Evolutionary conservation across 148 eudicot genomes (phyloP), one percentile per base, ranked within the genome.

Genomic region (Vaccinium corymbosum): DNA sequence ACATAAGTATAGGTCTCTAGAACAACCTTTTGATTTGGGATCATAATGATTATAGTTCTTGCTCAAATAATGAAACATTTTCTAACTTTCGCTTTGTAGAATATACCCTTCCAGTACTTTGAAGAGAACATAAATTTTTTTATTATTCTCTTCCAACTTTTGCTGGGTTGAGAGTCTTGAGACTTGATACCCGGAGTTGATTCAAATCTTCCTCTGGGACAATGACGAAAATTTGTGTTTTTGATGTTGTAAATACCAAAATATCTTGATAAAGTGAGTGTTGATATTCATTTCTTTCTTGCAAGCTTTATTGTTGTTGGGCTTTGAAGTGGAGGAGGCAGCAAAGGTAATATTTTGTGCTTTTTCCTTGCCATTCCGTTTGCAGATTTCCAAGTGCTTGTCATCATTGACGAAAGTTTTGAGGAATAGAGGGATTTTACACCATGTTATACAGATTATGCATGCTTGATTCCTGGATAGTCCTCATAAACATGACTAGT

Each of bases 291-390:
- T 46, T 35, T 59, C 46, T 78, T 61, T 4, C 12, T 78, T 84
- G 79, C 93, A 95, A 97, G 98, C 94, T 76, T 59, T 95, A 64
- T 80, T 95, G 86, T 91, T 95, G 87, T 89, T 92, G 32, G 98
- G 98, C 11, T 95, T 94, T 84, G 78, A 85, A 80, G 82, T 89
- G 66, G 94, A 92, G 81, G 98, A 95, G 81, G 92, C 90, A 35
- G 91, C 81, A 50, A 88, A 88, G 95, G 98, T 93, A 89, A 84
- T 50, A 61, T 66, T 53, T 29, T 9, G 13, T 32, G 2, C 17
- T 59, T 49, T 51, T 17, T 72, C 11, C 76, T 49, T 68, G 22
- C 13, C 42, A 27, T 22, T 35, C 73, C 72, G 16, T 22, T 61
- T 50, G 15, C 17, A 64, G 48, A 16, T 62, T 27, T 68, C 9